Evolutionary conservation across 768 basidiomycete species (phyloP), one percentile per base, ranked within the genome.

Genomic region (Leccinellum luteum): DNA sequence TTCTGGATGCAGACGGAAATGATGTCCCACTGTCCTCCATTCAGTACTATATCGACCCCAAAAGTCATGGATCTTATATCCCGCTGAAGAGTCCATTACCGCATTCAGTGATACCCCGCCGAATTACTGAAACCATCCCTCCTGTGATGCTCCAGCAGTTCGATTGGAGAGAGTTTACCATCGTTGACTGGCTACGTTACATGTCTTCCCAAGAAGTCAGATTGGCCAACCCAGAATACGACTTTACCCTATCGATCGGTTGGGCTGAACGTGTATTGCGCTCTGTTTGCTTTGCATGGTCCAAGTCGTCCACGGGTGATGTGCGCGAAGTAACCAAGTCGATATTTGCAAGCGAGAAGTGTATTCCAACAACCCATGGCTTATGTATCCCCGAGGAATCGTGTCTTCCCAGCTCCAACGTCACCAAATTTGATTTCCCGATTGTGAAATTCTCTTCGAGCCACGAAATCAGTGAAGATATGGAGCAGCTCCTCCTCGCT

Each of bases 201-300:
- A 75, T 96, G 43, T 76, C 81, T 21, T 76, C 76, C 34, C 72
- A 80, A 1, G 61, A 76, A 1, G 73, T 82, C 32, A 58, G 68
- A 13, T 73, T 75, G 13, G 63, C 70, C 3, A 66, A 77, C 23
- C 63, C 70, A 0, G 81, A 84, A 38, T 79, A 81, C 55, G 84
- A 94, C 66, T 74, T 96, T 35, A 78, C 78, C 4, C 49, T 71
- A 12, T 90, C 89, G 1, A 72, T 88, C 0, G 65, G 73, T 14
- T 96, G 94, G 82, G 83, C 92, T 1, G 94, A 95, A 66, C 82
- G 81, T 41, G 86, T 94, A 4, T 74, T 95, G 12, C 66, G 66
- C 2, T 75, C 84, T 45, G 65, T 93, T 5, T 76, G 84, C 1
- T 81, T 86, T 17, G 79, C 81, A 0, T 96, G 93, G 91, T 77